Base-by-base conservation (phyloP, 2,329 filamentous ascomycete genomes). In the Apiospora malaysiana region DNA sequence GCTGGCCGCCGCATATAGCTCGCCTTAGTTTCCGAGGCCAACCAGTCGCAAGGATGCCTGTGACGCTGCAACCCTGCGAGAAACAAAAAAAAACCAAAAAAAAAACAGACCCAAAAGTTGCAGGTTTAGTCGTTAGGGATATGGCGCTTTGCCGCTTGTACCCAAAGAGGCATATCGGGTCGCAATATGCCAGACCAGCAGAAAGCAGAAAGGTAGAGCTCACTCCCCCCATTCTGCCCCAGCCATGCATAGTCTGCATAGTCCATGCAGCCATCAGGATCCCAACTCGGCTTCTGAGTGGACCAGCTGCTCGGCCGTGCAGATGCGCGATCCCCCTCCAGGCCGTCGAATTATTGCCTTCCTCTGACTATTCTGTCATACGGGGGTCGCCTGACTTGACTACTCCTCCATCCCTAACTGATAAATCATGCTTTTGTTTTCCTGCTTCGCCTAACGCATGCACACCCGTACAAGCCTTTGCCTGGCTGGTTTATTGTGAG, bases 321-420 rank as follows among this genome's bases (percentile, higher is more conserved):
- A 68, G 67, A 68, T 56, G 67, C 67, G 67, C 65, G 43, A 67
- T 67, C 23, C 65, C 40, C 56, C 56, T 45, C 65, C 65, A 46
- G 65, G 65, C 18, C 42, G 65, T 43, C 65, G 65, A 67, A 67
- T 46, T 46, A 32, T 67, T 67, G 65, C 65, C 25, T 46, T n/a
- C 40, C 65, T 67, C 65, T 46, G 65, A 46, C 65, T 45, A 67
- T n/a, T 67, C 23, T 67, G 65, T 43, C 65, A 45, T 43, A 45
- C 65, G 43, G 42, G 42, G 40, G 65, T 67, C 65, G 65, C 43
- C 65, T 67, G 65, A 67, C 65, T 21, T 40, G 56, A 12, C 32
- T 63, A 32, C 32, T 63, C 56, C 56, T 10, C 56, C 56, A 63
- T 63, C 51, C 51, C 51, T 32, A 37, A 59, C 51, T 59, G 51